phyloP scores from a whole-genome alignment of 2,329 filamentous ascomycete species.

The Xylaria arbuscula region DNA sequence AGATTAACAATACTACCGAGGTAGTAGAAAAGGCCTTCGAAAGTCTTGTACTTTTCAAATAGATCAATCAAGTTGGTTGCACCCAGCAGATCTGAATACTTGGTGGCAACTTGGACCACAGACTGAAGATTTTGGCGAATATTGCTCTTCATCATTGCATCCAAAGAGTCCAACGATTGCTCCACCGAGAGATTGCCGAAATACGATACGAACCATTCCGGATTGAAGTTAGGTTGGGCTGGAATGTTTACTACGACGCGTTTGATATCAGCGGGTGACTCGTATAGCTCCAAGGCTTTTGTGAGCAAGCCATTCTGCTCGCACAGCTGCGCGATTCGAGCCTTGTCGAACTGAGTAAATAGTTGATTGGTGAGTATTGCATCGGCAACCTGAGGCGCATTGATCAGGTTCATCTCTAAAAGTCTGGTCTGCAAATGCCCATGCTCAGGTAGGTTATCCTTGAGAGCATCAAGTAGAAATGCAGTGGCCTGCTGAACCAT shows the following conservation, averaged over 20 bases:
- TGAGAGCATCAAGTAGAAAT: slow-evolving; percentile 95
- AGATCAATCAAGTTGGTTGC: slow-evolving; percentile 89
- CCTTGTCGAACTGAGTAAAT: slow-evolving; percentile 96
- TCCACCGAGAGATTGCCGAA: slow-evolving; percentile 96
- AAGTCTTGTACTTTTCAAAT: slow-evolving; percentile 96
- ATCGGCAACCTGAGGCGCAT: slow-evolving; percentile 96
- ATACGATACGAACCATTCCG: slow-evolving; percentile 91
- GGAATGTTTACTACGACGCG: slow-evolving; percentile 86
- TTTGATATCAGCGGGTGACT: slow-evolving; percentile 90
- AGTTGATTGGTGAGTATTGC: slow-evolving; percentile 98
- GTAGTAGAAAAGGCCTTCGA: slow-evolving; percentile 98
- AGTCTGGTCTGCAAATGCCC: slow-evolving; percentile 92
- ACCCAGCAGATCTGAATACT: slow-evolving; percentile 95
- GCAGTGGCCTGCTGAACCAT: slow-evolving; percentile 98
- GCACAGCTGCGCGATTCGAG: slow-evolving; percentile 87
- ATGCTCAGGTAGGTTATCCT: slow-evolving; percentile 94
- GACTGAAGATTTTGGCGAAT: slow-evolving; percentile 96
- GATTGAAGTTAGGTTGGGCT: slow-evolving; percentile 83
- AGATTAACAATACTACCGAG: slow-evolving; percentile 97
- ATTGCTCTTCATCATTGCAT: slow-evolving; percentile 96
- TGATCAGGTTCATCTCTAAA: slow-evolving; percentile 97
- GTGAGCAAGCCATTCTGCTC: slow-evolving; percentile 90
- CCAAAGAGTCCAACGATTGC: slow-evolving; percentile 91
- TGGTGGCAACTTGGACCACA: slow-evolving; percentile 95
- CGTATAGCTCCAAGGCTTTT: slow-evolving; percentile 92